phyloP scores from a whole-genome alignment of 306 rosid species.

The Gynostemma pentaphyllum region DNA sequence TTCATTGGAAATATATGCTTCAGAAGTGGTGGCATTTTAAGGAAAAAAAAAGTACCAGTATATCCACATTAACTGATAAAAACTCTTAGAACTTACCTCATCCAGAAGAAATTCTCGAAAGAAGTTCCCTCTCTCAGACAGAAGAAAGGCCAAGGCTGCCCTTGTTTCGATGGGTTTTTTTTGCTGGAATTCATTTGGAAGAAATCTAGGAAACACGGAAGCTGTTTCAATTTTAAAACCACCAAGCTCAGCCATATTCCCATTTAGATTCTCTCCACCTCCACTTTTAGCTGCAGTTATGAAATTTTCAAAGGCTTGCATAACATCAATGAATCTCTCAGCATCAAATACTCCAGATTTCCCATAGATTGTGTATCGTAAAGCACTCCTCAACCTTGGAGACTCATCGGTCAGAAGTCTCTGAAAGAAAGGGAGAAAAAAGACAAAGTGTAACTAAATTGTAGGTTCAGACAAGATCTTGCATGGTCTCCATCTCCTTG shows the following conservation, averaged over 20 bases:
- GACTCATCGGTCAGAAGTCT: slow-evolving; percentile 98
- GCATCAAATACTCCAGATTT: slow-evolving; percentile 92
- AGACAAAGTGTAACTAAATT: not conserved
- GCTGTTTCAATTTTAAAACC: slow-evolving; percentile 31
- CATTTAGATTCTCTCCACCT: slow-evolving; percentile 77
- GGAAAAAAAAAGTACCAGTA: not conserved
- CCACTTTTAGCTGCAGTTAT: slow-evolving; percentile 99
- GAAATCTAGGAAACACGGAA: slow-evolving; percentile 38
- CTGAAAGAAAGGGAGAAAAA: slow-evolving; percentile 30
- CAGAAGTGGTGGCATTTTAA: not conserved
- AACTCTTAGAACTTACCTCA: slow-evolving; percentile 53
- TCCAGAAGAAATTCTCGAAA: slow-evolving; percentile 96
- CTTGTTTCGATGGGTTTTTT: slow-evolving; percentile 74
- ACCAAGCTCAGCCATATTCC: slow-evolving; percentile 89
- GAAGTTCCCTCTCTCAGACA: slow-evolving; percentile 81
- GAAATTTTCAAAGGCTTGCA: slow-evolving; percentile 97
- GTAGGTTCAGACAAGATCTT: not conserved
- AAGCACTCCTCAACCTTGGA: slow-evolving; percentile 77
- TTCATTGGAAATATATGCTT: not conserved
- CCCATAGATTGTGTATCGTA: slow-evolving; percentile 91
- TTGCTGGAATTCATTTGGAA: slow-evolving; percentile 26
- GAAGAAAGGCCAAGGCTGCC: slow-evolving; percentile 80
- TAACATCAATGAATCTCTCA: slow-evolving; percentile 94
- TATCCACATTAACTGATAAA: not conserved
- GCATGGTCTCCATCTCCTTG: too few species aligned